Base-by-base conservation (phyloP, 2,329 filamentous ascomycete species). In the Ceratocystis lukuohia region DNA sequence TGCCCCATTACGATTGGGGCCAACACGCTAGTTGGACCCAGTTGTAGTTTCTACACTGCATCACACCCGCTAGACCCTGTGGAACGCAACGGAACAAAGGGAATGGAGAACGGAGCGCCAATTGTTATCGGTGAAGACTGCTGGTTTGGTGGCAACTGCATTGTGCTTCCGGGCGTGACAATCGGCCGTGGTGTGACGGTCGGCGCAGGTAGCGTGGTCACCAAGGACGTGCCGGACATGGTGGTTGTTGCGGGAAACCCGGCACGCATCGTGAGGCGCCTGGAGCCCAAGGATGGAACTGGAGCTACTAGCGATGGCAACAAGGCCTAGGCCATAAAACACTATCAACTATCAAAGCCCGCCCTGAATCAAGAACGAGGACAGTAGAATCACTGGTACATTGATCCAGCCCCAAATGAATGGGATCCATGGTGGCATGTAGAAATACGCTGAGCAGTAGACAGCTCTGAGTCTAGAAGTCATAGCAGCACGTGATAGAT, bases 401-500 rank as follows among this genome's bases (percentile, higher is more conserved):
- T 91, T 96, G 74, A 93, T 88, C 72, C 89, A 82, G 0, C 85
- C 89, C 92, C 92, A 96, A 25, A 92, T 82, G 72, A 94, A 88
- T 0, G 92, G 92, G 64, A 96, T 89, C 91, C 91, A 96, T 0
- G 92, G 96, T 59, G 91, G 93, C 91, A 96, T 94, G 71, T 86
- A 81, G 74, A 93, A 96, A 75, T 88, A 90, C 56, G 91, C 92
- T 1, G 88, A 83, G 71, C 85, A 83, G 73, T 96, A 96, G 45
- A 93, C 84, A 7, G 87, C 89, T 12, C 89, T 89, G 22, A 95
- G 78, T 62, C 89, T 92, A 17, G 37, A 41, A 12, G 8, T 4
- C 45, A 66, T 53, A 20, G 50, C 50, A 56, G 8, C 20, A 28
- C 25, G 50, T 56, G 10, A 62, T 10, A 1, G 17, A 44, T 53